Evolutionary conservation across 805 yeast genomes (phyloP), one percentile per base, ranked within the genome.

Genomic region (Yarrowia hollandica): DNA sequence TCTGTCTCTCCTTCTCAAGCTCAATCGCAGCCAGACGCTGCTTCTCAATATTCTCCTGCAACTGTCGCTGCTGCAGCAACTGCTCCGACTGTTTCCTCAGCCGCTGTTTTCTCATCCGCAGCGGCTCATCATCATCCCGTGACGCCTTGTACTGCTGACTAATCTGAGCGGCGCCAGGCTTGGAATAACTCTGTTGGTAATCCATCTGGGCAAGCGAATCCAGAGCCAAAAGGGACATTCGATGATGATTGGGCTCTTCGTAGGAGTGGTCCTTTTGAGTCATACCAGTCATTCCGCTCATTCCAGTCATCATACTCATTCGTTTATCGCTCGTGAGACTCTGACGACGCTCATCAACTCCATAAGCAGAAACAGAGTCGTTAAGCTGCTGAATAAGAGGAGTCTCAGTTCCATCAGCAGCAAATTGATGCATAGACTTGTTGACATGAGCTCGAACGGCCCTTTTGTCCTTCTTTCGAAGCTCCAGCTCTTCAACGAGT

Each of bases 401-500:
- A 6, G 35, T 19, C 34, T 52, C 58, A 1, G 42, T 35, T 4
- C 58, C 58, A 15, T 52, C 34, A 18, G 35, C 18, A n/a, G 42
- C 44, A 15, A 16, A 52, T 15, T 52, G 44, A 16, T 52, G 58
- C 58, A 52, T 52, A 19, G 26, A 9, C 18, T 52, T 18, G 26
- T 52, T 52, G 28, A 52, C 35, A 26, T 52, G 58, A 1, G 26
- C 44, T 5, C 44, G 34, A 1, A 52, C 58, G 2, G 66, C 63
- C 35, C 56, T 59, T 16, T 67, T 60, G 31, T 70, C 74, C 19
- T 68, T 67, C 59, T 72, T 72, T 25, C 75, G 69, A 31, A 70
- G 64, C 59, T 72, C 75, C 30, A 72, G 62, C 60, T 72, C 75
- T 60, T 72, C 75, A 28, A 72, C 69, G n/a, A 72, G 63, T 11